These are phyloP conservation scores for Globisporangium orthogonon DNA, from an alignment of 352 stramenopile genomes.

Conservation along the genomic window DNA sequence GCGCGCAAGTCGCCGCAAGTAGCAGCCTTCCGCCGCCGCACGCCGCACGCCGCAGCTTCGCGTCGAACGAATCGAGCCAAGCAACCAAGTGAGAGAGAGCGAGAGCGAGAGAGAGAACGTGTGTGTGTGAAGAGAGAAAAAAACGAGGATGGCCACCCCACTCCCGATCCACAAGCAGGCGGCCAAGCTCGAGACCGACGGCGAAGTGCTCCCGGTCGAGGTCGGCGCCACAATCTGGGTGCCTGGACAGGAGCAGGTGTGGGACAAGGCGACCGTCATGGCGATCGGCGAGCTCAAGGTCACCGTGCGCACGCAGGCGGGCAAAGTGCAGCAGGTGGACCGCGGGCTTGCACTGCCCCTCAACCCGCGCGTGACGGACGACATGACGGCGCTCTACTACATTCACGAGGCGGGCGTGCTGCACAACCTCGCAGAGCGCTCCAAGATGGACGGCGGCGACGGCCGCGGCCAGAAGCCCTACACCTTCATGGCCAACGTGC, in stretches of 20 bases:
- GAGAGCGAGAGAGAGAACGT: background rate
- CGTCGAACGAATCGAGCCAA: background rate
- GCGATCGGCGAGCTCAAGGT: slow-evolving; percentile 83
- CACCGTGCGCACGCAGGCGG: slow-evolving; percentile 72
- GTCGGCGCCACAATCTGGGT: slow-evolving; percentile 74
- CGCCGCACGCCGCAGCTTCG: background rate
- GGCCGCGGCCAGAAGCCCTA: slow-evolving; percentile 73
- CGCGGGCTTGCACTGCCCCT: slow-evolving; percentile 58
- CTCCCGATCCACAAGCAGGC: slow-evolving; percentile 64
- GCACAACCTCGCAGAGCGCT: slow-evolving; percentile 92
- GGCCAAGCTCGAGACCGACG: slow-evolving; percentile 53
- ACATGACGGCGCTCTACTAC: slow-evolving; percentile 94
- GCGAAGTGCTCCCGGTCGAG: slow-evolving; percentile 70
- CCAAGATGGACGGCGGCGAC: slow-evolving; percentile 79
- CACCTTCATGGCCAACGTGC: slow-evolving; percentile 92
- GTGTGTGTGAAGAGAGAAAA: background rate
- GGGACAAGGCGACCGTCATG: slow-evolving; percentile 79
- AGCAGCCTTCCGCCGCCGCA: background rate
- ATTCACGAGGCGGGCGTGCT: slow-evolving; percentile 94
- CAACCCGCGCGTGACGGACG: slow-evolving; percentile 82
- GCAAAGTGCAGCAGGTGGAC: slow-evolving; percentile 85
- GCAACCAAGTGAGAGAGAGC: slow-evolving; percentile 1
- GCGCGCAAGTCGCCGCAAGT: background rate
- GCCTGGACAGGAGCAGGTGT: slow-evolving; percentile 61
- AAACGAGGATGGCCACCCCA: slow-evolving; percentile 48